Evolutionary conservation across 805 yeast species (phyloP).

Genomic region (Debaryomyces maramus): DNA sequence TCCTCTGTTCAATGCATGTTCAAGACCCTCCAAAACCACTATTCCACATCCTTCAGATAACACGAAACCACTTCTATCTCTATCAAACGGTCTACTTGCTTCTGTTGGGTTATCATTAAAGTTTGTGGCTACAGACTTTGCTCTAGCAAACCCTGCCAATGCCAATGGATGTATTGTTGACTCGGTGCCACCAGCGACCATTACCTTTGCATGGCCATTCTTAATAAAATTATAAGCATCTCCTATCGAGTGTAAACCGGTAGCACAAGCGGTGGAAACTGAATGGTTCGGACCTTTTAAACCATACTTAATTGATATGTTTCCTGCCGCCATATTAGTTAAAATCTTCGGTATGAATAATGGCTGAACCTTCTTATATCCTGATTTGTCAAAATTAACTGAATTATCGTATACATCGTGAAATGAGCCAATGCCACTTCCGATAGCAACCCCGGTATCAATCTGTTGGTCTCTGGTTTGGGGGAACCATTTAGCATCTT

Average conservation of each 20-base stretch:
- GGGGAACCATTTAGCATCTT: conserved; percentile 60
- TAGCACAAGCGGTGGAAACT: conserved; percentile 94
- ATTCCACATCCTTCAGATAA: conserved; percentile 92
- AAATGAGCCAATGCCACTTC: conserved; percentile 90
- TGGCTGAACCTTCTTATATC: conserved; percentile 76
- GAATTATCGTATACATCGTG: conserved; percentile 69
- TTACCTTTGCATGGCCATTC: conserved; percentile 78
- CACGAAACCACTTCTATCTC: conserved; percentile 79
- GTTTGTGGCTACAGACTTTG: conserved; percentile 70
- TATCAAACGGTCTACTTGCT: conserved; percentile 89
- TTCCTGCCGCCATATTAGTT: conserved; percentile 93
- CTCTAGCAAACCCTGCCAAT: conserved; percentile 87
- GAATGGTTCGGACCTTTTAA: conserved; percentile 85
- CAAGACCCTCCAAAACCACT: conserved; percentile 69
- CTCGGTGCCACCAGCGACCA: conserved; percentile 95
- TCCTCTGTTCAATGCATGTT: conserved; percentile 69
- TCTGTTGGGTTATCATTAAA: conserved; percentile 59
- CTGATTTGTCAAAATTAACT: conserved; percentile 43
- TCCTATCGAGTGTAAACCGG: conserved; percentile 91
- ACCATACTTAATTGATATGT: conserved; percentile 75
- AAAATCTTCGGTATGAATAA: conserved; percentile 80
- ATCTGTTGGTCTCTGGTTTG: conserved; percentile 30
- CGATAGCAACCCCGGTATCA: conserved; percentile 76
- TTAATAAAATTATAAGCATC: conserved; percentile 83
- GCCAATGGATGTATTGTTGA: conserved; percentile 83